phyloP scores from a whole-genome alignment of 768 basidiomycete genomes.

The Hericium alpestre region DNA sequence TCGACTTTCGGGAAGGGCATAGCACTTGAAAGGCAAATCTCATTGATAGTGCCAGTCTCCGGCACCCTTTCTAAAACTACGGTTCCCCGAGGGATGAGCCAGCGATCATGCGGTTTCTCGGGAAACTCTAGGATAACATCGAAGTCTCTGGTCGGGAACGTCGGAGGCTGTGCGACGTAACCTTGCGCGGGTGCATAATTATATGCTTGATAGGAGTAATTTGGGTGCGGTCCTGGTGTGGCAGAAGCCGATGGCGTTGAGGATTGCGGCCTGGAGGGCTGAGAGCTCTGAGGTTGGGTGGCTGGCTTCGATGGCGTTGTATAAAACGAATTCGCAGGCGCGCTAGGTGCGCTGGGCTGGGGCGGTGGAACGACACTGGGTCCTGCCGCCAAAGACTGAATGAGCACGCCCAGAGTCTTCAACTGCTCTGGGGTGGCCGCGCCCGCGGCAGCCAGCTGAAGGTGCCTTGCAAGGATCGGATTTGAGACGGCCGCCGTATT shows the following conservation, averaged over 20 bases:
- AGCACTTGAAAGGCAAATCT: conserved; percentile 33
- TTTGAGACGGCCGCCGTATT: conserved; percentile 56
- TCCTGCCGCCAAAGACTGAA: conserved; percentile 47
- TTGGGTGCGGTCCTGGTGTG: not conserved
- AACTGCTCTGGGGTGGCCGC: conserved; percentile 54
- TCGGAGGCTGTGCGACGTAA: not conserved
- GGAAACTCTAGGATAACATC: conserved; percentile 66
- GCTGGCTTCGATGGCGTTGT: not conserved
- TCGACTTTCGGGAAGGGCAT: conserved; percentile 31
- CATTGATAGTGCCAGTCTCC: conserved; percentile 9
- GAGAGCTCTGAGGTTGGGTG: not conserved
- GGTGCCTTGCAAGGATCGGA: conserved; percentile 55
- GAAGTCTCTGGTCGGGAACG: conserved; percentile 41
- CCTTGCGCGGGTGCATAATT: not conserved
- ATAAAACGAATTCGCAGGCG: not conserved
- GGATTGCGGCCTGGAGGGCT: not conserved
- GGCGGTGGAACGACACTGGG: conserved; percentile 1
- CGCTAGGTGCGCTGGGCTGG: not conserved
- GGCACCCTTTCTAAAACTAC: conserved; percentile 36
- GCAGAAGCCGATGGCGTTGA: not conserved
- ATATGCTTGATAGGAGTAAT: not conserved
- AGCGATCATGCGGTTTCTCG: conserved; percentile 53
- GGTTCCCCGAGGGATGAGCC: conserved; percentile 55
- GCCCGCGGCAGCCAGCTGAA: conserved; percentile 54
- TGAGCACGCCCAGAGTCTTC: conserved; percentile 60